Evolutionary conservation across 257 asterid species (phyloP).

Genomic region (Solanum chilense): DNA sequence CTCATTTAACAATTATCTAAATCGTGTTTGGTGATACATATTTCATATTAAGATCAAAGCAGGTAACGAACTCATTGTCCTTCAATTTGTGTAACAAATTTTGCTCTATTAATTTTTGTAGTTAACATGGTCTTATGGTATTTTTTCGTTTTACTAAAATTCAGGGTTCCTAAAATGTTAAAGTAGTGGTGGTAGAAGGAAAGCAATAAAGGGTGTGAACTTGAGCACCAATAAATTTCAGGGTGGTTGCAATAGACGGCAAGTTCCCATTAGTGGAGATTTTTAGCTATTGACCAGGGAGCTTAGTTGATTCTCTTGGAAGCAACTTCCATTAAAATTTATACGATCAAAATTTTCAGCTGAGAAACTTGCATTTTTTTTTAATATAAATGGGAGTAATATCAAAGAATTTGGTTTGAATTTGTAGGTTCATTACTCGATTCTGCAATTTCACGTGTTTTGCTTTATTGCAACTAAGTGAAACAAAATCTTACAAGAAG

Average conservation of each 20-base stretch:
- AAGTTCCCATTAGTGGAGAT: not conserved
- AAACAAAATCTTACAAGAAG: not conserved
- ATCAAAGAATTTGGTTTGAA: not conserved
- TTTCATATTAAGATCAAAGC: not conserved
- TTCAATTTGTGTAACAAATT: no score
- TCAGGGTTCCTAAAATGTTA: not conserved
- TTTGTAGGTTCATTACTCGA: not conserved
- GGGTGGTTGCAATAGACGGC: not conserved
- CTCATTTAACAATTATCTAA: not conserved
- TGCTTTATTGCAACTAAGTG: not conserved
- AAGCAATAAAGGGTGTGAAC: not conserved
- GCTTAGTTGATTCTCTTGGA: not conserved
- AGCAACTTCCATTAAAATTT: no score
- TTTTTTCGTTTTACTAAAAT: no score
- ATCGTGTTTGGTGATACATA: not conserved
- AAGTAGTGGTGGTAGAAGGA: not conserved
- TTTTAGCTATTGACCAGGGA: not conserved
- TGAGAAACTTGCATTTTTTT: not conserved
- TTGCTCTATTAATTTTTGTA: not conserved
- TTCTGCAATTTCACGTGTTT: not conserved
- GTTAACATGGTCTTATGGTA: not conserved
- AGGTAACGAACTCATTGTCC: not conserved
- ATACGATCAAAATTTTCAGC: no score
- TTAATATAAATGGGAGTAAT: not conserved
- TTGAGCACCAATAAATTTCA: not conserved